Evolutionary conservation across 768 basidiomycete genomes (phyloP).

Genomic region (Harrya chromipes): DNA sequence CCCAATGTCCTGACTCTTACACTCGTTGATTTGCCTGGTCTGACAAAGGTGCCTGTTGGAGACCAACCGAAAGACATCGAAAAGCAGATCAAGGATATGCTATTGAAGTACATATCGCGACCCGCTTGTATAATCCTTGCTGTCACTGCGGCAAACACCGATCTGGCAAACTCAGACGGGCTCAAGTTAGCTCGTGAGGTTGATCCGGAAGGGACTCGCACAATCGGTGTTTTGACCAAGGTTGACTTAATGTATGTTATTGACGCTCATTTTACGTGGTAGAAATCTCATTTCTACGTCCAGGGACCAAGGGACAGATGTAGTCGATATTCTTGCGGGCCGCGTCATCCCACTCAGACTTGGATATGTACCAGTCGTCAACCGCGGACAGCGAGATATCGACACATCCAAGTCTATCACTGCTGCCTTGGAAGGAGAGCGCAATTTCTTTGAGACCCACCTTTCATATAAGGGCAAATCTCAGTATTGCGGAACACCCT

Average conservation of each 20-base stretch:
- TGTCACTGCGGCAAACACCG: slow-evolving; percentile 92
- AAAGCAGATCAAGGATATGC: slow-evolving; percentile 96
- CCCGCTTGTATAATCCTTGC: slow-evolving; percentile 96
- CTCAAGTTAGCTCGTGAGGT: slow-evolving; percentile 95
- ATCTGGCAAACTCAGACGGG: slow-evolving; percentile 98
- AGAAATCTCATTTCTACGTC: slow-evolving; percentile 9
- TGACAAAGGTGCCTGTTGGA: slow-evolving; percentile 93
- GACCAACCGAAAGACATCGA: slow-evolving; percentile 98
- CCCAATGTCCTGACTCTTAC: slow-evolving; percentile 97
- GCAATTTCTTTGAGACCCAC: slow-evolving; percentile 93
- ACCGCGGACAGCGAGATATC: slow-evolving; percentile 97
- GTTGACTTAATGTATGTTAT: slow-evolving; percentile 90
- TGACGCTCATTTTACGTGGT: not conserved
- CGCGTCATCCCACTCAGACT: slow-evolving; percentile 93
- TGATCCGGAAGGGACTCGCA: slow-evolving; percentile 94
- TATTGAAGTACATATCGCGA: slow-evolving; percentile 91
- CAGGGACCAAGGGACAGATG: slow-evolving; percentile 97
- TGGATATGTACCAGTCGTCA: slow-evolving; percentile 98
- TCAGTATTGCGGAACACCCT: slow-evolving; percentile 96
- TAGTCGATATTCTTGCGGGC: slow-evolving; percentile 97
- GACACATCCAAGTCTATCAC: slow-evolving; percentile 83
- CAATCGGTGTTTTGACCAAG: slow-evolving; percentile 98
- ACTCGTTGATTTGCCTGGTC: slow-evolving; percentile 93
- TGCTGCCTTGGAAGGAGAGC: slow-evolving; percentile 84
- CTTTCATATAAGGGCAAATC: slow-evolving; percentile 90